These are phyloP conservation scores for Metarhizium guizhouense DNA, from an alignment of 2,329 filamentous ascomycete species.

Conservation along the genomic window DNA sequence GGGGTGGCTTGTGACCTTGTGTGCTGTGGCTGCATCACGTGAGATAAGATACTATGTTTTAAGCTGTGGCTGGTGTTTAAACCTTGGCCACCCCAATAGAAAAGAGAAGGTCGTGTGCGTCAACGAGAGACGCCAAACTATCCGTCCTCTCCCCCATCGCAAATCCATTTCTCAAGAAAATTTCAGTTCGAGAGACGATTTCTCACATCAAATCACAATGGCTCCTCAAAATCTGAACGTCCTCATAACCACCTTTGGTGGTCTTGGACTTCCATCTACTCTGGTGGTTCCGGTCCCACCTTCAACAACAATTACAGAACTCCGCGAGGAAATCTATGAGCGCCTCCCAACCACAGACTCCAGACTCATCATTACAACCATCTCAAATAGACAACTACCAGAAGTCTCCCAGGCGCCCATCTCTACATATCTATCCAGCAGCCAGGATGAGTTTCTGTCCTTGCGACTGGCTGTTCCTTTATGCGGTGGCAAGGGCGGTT, in stretches of 20 bases:
- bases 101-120: background rate
- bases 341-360: constrained; percentile 49
- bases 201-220: constrained; percentile 32
- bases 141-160: background rate
- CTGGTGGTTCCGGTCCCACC: constrained; percentile 65
- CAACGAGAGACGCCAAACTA: background rate
- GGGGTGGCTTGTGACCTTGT: constrained; percentile 18
- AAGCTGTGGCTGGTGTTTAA: background rate
- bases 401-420: constrained; percentile 45
- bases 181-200: background rate
- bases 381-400: constrained; percentile 63
- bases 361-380: constrained; percentile 72
- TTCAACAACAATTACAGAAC: constrained; percentile 55
- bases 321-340: constrained; percentile 54
- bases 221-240: constrained; percentile 59
- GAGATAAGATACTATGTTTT: constrained; percentile 14
- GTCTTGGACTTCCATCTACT: constrained; percentile 74
- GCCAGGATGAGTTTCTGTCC: constrained; percentile 62
- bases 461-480: constrained; percentile 72
- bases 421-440: constrained; percentile 48
- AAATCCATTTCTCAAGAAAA: background rate
- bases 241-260: constrained; percentile 75
- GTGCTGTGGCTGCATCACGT: constrained; percentile 24
- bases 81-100: background rate
- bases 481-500: constrained; percentile 93